Base-by-base conservation (phyloP, 352 stramenopile species). In the Labyrinthula sp. region DNA sequence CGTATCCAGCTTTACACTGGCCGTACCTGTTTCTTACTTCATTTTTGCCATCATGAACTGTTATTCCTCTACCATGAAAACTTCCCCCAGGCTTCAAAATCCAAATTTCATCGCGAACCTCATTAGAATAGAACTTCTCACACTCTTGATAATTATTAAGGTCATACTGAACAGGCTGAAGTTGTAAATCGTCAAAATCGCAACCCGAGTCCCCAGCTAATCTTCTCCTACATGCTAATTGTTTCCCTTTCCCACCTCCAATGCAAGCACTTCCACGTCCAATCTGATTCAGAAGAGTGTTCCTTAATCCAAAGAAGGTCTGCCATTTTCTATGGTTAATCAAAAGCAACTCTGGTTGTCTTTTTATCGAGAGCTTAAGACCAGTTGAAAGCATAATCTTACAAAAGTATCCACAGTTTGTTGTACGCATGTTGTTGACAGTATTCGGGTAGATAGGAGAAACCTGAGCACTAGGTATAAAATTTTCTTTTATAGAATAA, bases 81-180 rank as follows among this genome's bases (percentile, higher is more conserved):
- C 18, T 35, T 5, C 43, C 43, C 6, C 43, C 43, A 3, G 43
- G 43, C 35, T 52, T 52, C 3, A 40, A 31, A 28, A 52, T 52
- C 43, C 43, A 52, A 28, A 52, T 52, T 29, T 52, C 31, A 0
- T 52, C 35, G 14, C n/a, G n/a, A 18, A 6, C 45, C 34, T 40
- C 9, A 40, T 9, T 30, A n/a, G 26, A 23, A 10, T 50, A 30
- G 23, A 54, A 54, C 15, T 35, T 22, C 1, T 27, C 33, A 35
- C 43, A 52, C 0, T 9, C 12, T 0, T 7, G n/a, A 7, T 31
- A 25, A 22, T 50, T 33, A n/a, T 29, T 23, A 7, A 52, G 12
- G 23, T 52, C 43, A 31, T 35, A 52, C 43, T 52, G 43, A 31
- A 9, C 37, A 15, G 43, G 43, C 18, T 52, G 43, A 31, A 52